Conservation (phyloP, 305 asterid species). For the Fraxinus xanthoxyloides region DNA sequence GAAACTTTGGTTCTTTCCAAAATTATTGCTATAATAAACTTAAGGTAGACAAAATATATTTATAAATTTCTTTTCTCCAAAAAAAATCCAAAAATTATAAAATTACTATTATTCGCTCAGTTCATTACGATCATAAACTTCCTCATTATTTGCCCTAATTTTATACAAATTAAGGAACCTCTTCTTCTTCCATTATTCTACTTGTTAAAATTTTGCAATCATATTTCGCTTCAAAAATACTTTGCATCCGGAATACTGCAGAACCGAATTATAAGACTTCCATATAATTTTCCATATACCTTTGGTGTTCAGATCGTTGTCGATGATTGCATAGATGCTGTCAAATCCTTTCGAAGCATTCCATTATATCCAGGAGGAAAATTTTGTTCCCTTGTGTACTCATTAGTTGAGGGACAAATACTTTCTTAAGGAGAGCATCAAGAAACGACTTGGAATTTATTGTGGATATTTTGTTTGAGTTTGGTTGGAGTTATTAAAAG, state of each 20-base stretch:
- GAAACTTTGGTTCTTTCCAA: neutral
- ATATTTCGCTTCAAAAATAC: neutral
- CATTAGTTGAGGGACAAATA: neutral
- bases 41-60: neutral
- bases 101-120: neutral
- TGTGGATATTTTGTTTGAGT: neutral
- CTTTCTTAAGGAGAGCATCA: neutral
- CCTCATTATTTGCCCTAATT: neutral
- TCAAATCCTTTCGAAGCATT: neutral
- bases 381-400: neutral
- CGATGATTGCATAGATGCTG: neutral
- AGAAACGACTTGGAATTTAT: neutral
- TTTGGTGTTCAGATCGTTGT: neutral
- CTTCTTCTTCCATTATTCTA: neutral
- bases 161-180: neutral
- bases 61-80: neutral
- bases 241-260: neutral
- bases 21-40: neutral
- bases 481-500: too few relatives aligned
- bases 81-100: neutral
- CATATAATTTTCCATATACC: neutral
- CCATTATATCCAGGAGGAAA: neutral
- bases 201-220: neutral
- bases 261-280: neutral
- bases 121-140: neutral